Base-by-base conservation (phyloP, 1,284 basidiomycete species). In the Phlebopus sp. region DNA sequence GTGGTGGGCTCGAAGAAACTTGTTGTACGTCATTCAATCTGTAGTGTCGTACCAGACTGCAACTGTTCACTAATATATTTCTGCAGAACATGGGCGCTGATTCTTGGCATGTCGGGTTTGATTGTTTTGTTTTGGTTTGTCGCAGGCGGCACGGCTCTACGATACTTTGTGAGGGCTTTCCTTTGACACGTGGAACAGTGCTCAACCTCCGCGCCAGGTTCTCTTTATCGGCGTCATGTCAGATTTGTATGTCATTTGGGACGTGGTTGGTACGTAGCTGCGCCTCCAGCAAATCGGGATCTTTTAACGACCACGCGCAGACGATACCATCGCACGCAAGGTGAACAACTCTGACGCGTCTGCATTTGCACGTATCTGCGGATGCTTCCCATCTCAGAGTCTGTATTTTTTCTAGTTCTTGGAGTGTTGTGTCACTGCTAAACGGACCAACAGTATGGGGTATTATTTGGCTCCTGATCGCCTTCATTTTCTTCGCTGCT, bases 151-250 rank as follows among this genome's bases (percentile, higher is more conserved):
- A 72, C 81, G 8, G 89, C 88, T 0, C 70, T 92, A 43, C 70
- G 88, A 51, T 91, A 82, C 57, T 73, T 92, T 21, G 87, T 87
- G 50, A 55, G 78, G 21, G 29, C 49, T 44, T 56, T 25, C 27
- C 5, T 15, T 11, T 35, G 32, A 25, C 14, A 18, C 40, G 18
- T 9, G 15, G 13, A 13, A 6, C 15, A 15, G 19, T 10, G 11
- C 18, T 43, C 23, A 42, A 37, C 15, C 36, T 5, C 1, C 34
- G n/a, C 4, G 44, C 68, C 60, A 95, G 79, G 78, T 97, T 18
- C 72, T 97, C 9, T 98, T 97, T 68, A 83, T 97, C 46, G 95
- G 94, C n/a, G 90, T 95, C 55, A 95, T 95, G 92, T 90, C 84
- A 7, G 89, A 89, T 66, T 75, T 96, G 68, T 95, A 96, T 61